Percentiles rank a stretch among this genome's conserved stretches.
These are phyloP conservation scores for Pachysandra terminalis DNA, from an alignment of 164 flowering plant genomes.

Conservation along the genomic window DNA sequence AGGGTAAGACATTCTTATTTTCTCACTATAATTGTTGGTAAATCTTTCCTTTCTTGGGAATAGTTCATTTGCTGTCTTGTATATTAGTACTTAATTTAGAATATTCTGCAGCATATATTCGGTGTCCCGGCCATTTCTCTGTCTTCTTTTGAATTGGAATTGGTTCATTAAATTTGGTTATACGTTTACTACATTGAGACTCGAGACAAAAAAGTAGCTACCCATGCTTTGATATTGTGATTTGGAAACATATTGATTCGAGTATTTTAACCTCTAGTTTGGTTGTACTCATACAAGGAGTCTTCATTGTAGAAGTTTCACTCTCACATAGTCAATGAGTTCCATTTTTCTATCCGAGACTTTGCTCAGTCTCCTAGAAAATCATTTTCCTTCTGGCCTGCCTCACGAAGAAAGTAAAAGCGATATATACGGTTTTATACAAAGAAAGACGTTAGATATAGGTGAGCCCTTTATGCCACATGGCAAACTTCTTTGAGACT, in stretches of 20 bases:
- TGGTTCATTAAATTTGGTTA: background rate
- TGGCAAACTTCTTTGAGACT: too few species aligned
- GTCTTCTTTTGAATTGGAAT: background rate
- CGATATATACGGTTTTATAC: too few species aligned
- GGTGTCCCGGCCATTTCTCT: background rate
- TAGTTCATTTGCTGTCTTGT: background rate
- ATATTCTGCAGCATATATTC: background rate
- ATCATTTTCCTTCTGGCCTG: too few species aligned
- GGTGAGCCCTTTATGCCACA: too few species aligned
- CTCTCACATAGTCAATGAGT: background rate
- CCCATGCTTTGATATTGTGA: background rate
- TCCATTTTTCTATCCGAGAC: too few species aligned
- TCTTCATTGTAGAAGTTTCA: background rate
- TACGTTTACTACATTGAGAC: background rate
- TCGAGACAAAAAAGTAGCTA: background rate
- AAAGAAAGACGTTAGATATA: too few species aligned
- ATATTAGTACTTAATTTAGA: background rate
- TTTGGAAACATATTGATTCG: too few species aligned
- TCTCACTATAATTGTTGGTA: background rate
- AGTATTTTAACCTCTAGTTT: background rate
- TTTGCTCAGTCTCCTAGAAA: too few species aligned
- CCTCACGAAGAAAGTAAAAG: too few species aligned
- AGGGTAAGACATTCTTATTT: conserved; percentile 38
- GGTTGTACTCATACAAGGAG: background rate
- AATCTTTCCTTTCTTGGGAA: background rate